Evolutionary conservation across 2,329 filamentous ascomycete species (phyloP), one percentile per base, ranked within the genome.

Genomic region (Alternaria gansuensis): DNA sequence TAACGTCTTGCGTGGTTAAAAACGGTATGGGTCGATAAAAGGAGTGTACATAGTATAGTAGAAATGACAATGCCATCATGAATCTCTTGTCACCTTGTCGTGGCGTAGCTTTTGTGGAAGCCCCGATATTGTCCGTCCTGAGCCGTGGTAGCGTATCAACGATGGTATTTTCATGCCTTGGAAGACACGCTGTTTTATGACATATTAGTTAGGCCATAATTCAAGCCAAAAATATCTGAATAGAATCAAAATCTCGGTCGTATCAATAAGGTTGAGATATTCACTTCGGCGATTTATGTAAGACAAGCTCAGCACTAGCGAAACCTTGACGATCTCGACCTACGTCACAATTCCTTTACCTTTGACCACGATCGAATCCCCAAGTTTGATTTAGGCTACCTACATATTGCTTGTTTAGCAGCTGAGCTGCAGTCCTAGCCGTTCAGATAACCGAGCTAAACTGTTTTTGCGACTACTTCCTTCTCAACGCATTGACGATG

Each of bases 241-340:
- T 33, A 23, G 28, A 4, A 17, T 14, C 13, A 7, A 23, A 14
- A 43, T 26, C 10, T 10, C 7, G 31, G 24, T 21, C 24, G 29
- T 46, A 11, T 33, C 13, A 33, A 34, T 14, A 21, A 3, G 31
- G n/a, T 3, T 5, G 43, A 33, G 44, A 14, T 17, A 14, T 2
- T 31, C 44, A 46, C 14, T 46, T 34, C 17, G 44, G 3, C 13
- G 9, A 46, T 46, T 46, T 24, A 34, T 24, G 44, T 46, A 34
- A 46, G 44, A 34, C 1, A 9, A 13, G 36, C n/a, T 17, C 24
- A 44, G 23, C 37, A 24, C 43, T 40, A 46, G 21, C 17, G 26
- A n/a, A 34, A 21, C 17, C 6, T n/a, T 26, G 40, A 28, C 13
- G 36, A 31, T 49, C 44, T 57, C n/a, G 36, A 45, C 54, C 33